These are phyloP conservation scores for Gossypium arboreum DNA, from an alignment of 345 rosid genomes.

Conservation along the genomic window DNA sequence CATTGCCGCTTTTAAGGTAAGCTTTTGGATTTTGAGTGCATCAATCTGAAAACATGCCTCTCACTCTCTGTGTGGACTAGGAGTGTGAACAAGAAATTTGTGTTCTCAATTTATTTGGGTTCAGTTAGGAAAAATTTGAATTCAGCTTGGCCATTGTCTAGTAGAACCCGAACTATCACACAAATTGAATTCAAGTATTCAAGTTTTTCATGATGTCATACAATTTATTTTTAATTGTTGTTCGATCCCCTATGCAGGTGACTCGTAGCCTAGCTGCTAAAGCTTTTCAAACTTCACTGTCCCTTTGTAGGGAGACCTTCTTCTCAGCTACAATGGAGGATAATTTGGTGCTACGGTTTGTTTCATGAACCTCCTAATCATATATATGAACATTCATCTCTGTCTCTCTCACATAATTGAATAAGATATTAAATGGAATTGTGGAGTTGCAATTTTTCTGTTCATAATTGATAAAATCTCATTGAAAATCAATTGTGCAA, in stretches of 20 bases:
- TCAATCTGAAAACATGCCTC: background rate
- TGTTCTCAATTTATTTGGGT: background rate
- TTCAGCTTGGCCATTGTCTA: background rate
- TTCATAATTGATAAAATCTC: constrained; percentile 1
- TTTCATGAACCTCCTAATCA: constrained; percentile 8
- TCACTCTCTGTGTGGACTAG: background rate
- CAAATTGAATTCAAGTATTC: background rate
- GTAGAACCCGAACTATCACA: background rate
- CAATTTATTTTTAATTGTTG: background rate
- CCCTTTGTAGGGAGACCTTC: constrained; percentile 86
- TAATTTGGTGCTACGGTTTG: constrained; percentile 63
- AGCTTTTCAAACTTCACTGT: constrained; percentile 72
- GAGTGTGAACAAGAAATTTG: too few relatives aligned
- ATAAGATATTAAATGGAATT: background rate
- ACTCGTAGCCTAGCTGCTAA: constrained; percentile 87
- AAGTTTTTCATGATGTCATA: background rate
- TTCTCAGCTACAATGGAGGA: constrained; percentile 78
- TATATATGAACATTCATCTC: constrained; percentile 6
- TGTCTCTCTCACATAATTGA: background rate
- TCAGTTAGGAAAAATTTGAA: background rate
- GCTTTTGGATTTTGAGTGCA: constrained; percentile 1
- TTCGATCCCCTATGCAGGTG: constrained; percentile 45
- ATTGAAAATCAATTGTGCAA: background rate
- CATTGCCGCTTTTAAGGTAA: constrained; percentile 78
- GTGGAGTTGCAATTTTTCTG: background rate